Evolutionary conservation across 2,329 filamentous ascomycete species (phyloP).

Genomic region (Cyanodermella asteris): DNA sequence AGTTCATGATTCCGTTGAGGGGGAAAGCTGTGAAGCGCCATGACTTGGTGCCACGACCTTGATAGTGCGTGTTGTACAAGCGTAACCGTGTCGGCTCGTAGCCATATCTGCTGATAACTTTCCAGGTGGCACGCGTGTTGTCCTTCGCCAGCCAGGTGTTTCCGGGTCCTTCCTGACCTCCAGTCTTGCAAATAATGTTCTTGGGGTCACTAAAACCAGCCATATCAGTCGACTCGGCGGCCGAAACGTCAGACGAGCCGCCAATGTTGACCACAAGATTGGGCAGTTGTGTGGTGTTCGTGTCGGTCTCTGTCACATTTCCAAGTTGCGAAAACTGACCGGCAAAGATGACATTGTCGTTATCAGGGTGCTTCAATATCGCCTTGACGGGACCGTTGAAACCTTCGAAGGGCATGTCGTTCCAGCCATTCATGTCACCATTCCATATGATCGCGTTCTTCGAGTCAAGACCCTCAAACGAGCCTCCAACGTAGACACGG

Average conservation of each 20-base stretch:
- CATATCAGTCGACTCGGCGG: slow-evolving; percentile 37
- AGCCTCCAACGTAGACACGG: slow-evolving; percentile 79
- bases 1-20: slow-evolving; percentile 82
- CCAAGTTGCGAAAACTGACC: slow-evolving; percentile 75
- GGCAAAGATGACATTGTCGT: slow-evolving; percentile 72
- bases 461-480: slow-evolving; percentile 58
- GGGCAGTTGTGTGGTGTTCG: slow-evolving; percentile 55
- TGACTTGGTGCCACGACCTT: slow-evolving; percentile 69
- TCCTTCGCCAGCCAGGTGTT: slow-evolving; percentile 68
- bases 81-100: slow-evolving; percentile 75
- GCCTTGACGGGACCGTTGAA: slow-evolving; percentile 84
- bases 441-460: slow-evolving; percentile 79
- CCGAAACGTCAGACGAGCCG: slow-evolving; percentile 53
- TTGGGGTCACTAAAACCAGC: slow-evolving; percentile 51
- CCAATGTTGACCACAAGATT: too few relatives aligned
- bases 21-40: slow-evolving; percentile 75
- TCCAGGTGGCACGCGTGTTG: slow-evolving; percentile 57
- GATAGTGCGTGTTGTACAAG: slow-evolving; percentile 66
- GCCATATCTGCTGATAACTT: slow-evolving; percentile 58
- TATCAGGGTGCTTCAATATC: slow-evolving; percentile 54
- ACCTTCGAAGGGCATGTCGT: slow-evolving; percentile 68
- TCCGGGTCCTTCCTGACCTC: slow-evolving; percentile 43
- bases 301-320: slow-evolving; percentile 47
- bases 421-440: slow-evolving; percentile 44
- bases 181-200: slow-evolving; percentile 64